Conservation (phyloP, 2,329 filamentous ascomycete species). For the Cercospora sp. region DNA sequence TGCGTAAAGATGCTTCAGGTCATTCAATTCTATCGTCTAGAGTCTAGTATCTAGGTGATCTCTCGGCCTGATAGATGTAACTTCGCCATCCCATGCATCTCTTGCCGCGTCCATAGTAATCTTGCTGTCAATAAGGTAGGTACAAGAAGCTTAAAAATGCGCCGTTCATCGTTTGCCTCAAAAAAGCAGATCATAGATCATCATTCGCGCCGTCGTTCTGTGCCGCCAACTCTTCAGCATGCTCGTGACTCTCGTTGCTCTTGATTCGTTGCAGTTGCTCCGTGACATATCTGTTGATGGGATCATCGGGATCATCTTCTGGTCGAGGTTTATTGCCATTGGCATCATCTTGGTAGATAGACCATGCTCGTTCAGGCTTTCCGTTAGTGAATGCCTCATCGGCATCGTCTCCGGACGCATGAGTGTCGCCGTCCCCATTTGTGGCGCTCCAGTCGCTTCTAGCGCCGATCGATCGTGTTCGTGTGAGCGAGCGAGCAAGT, state of each 20-base stretch:
- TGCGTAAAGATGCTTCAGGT: not conserved
- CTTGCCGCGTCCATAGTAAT: not conserved
- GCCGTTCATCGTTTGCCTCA: not conserved
- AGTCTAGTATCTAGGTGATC: not conserved
- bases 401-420: constrained; percentile 43
- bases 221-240: constrained; percentile 65
- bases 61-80: not conserved
- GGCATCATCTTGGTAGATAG: constrained; percentile 57
- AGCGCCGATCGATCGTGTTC: constrained; percentile 71
- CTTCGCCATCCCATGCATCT: not conserved
- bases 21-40: not conserved
- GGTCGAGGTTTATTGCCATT: constrained; percentile 33
- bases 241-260: constrained; percentile 56
- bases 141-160: not conserved
- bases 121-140: not conserved
- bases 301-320: constrained; percentile 49
- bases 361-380: constrained; percentile 42
- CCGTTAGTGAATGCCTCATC: constrained; percentile 29
- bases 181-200: constrained; percentile 2
- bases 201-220: constrained; percentile 41
- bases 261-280: constrained; percentile 76
- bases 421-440: constrained; percentile 38
- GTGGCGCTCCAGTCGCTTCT: constrained; percentile 69
- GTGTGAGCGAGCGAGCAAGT: constrained; percentile 35
- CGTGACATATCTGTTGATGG: constrained; percentile 78